These are phyloP conservation scores for Wickerhamiella vanderwaltii DNA, from an alignment of 805 yeast genomes.

Conservation along the genomic window DNA sequence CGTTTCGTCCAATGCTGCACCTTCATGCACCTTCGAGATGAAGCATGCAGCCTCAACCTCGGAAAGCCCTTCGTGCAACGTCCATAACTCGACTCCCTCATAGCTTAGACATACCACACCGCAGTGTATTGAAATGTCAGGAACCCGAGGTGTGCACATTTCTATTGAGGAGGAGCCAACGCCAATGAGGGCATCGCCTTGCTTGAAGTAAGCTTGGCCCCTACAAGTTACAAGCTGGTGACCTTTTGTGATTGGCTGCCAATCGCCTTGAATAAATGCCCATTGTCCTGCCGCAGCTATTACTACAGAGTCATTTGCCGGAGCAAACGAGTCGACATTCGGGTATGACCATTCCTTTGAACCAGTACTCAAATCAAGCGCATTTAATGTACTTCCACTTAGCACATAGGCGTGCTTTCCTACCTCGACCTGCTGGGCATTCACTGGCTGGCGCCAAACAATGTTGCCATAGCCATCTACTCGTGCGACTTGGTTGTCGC, in stretches of 20 bases:
- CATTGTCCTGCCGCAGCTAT: not conserved
- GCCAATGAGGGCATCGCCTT: no score
- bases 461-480: not conserved
- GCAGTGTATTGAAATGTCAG: not conserved
- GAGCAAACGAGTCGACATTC: constrained; percentile 5
- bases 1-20: not conserved
- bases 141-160: not conserved
- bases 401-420: not conserved
- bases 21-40: not conserved
- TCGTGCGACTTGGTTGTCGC: not conserved
- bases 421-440: not conserved
- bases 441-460: constrained; percentile 2
- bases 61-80: constrained; percentile 5
- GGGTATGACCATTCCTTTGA: constrained; percentile 8
- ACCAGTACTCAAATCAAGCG: not conserved
- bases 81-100: not conserved
- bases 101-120: not conserved
- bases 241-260: not conserved
- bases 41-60: constrained; percentile 4
- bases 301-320: not conserved
- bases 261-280: not conserved
- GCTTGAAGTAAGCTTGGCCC: not conserved
- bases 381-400: not conserved
- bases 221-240: not conserved
- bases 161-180: not conserved